Conservation (phyloP, 768 basidiomycete species). For the Agrocybe chaxingu region DNA sequence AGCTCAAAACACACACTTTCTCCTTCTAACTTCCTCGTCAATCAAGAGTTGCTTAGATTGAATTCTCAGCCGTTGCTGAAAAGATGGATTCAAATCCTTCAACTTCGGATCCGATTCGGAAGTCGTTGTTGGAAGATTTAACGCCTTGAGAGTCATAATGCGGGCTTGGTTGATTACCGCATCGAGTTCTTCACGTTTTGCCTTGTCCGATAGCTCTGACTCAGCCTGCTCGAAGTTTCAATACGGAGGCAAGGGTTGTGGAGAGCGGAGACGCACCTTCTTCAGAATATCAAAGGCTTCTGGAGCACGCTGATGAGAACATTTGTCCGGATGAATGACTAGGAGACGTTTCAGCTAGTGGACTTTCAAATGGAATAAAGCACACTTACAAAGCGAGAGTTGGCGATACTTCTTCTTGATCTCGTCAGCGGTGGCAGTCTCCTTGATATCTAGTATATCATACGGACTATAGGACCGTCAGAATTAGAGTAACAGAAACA, state of each 20-base stretch:
- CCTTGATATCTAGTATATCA: constrained; percentile 83
- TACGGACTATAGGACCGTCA: constrained; percentile 65
- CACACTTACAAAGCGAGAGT: constrained; percentile 72
- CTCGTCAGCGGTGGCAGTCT: constrained; percentile 68
- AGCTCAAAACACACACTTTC: constrained; percentile 49
- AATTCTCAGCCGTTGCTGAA: constrained; percentile 61
- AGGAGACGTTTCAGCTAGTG: constrained; percentile 11
- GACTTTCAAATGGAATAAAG: background rate
- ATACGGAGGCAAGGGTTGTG: background rate
- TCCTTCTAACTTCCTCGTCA: constrained; percentile 82
- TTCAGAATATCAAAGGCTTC: constrained; percentile 94
- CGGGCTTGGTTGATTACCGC: constrained; percentile 78
- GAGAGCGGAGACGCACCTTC: constrained; percentile 54
- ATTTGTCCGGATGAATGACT: constrained; percentile 99
- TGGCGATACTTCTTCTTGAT: constrained; percentile 89
- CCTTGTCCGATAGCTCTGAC: constrained; percentile 74
- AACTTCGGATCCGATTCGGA: constrained; percentile 58
- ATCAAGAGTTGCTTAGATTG: constrained; percentile 84
- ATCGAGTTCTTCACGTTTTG: constrained; percentile 79
- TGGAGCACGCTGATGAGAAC: constrained; percentile 79
- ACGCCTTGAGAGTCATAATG: constrained; percentile 55
- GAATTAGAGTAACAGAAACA: constrained; percentile 1
- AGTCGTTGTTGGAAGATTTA: constrained; percentile 59
- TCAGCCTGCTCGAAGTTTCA: constrained; percentile 57
- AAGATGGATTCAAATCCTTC: constrained; percentile 55